Base-by-base conservation (phyloP, 352 stramenopile genomes). In the Phytophthora aleatoria region DNA sequence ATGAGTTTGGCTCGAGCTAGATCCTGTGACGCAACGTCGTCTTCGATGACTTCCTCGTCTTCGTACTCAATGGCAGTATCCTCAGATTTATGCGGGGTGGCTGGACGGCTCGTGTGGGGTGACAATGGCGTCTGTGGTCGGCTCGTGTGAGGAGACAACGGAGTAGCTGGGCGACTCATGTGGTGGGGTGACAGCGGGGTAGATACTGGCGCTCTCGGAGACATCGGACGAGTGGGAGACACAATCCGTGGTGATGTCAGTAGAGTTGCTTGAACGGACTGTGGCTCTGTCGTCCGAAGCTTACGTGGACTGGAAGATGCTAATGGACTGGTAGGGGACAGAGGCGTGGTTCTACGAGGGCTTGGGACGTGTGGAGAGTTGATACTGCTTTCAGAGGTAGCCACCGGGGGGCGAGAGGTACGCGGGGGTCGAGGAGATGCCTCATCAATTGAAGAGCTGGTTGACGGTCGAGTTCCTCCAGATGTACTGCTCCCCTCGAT, bases 21-120 rank as follows among this genome's bases (percentile, higher is more conserved):
- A 13, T 73, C 58, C 45, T 48, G 36, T 30, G 55, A 70, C 30
- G n/a, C 39, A 2, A 52, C 39, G n/a, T 55, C 52, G 9, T 70
- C 65, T 27, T 76, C 73, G 7, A 83, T 27, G 13, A 72, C 50
- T 50, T 81, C 72, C 16, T 79, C 76, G 15, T 81, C 74, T 61
- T 85, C 76, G 13, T 75, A 81, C 47, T 83, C 76, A 30, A 73
- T 44, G 8, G 61, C 62, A 42, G 42, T 8, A 6, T 81, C 64
- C 27, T 64, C 53, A 50, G 8, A 27, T 55, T 41, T 63, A 7
- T 39, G 33, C 16, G 50, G 36, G 16, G 50, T 64, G 5, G 39
- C 36, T 28, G 55, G 55, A 15, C 49, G 53, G 27, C 38, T 69
- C 13, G 33, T 53, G 3, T 67, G 61, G 16, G 62, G 61, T 36